Base-by-base conservation (phyloP, 768 basidiomycete genomes). In the Boletus huronensis region DNA sequence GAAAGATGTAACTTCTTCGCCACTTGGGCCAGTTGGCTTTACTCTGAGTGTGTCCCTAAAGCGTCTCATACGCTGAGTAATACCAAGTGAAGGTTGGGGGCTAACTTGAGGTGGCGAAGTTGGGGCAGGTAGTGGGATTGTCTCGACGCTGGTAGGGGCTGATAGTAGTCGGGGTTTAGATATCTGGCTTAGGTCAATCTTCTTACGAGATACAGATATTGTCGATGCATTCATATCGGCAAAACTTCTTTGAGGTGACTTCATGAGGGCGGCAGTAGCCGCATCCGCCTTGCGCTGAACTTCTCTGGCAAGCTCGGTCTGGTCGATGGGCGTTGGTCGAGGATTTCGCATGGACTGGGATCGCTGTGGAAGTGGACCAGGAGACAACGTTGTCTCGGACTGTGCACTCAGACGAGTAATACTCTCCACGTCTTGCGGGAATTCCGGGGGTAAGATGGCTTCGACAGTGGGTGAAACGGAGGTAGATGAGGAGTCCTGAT, bases 31-130 rank as follows among this genome's bases (percentile, higher is more conserved):
- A 53, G 78, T 79, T 13, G 72, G 71, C 56, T 79, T 81, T 28
- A 82, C 74, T 40, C 86, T 79, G 53, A 92, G 73, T 0, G 87
- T 86, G 48, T 88, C 81, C 49, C 85, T 78, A 45, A 93, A 71
- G 64, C 80, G 84, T 70, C 82, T 86, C 75, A 93, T 83, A 23
- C 88, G 82, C 38, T 83, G 82, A 42, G 87, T 84, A 54, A 92
- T 79, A 61, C 72, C 75, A 35, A 78, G 65, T 50, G 78, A 79
- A 28, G 79, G 66, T 39, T 75, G 67, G 13, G 74, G 70, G 53
- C 73, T 70, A 23, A 60, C 45, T 31, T 62, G 50, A 19, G 62
- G 59, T 23, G 81, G 75, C 11, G 79, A 73, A 6, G 53, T 55
- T 21, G 57, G 52, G 26, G 43, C 54, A 31, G 79, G 81, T 40